Evolutionary conservation across 2,329 filamentous ascomycete species (phyloP), one percentile per base, ranked within the genome.

Genomic region (Hymenoscyphus occultus): DNA sequence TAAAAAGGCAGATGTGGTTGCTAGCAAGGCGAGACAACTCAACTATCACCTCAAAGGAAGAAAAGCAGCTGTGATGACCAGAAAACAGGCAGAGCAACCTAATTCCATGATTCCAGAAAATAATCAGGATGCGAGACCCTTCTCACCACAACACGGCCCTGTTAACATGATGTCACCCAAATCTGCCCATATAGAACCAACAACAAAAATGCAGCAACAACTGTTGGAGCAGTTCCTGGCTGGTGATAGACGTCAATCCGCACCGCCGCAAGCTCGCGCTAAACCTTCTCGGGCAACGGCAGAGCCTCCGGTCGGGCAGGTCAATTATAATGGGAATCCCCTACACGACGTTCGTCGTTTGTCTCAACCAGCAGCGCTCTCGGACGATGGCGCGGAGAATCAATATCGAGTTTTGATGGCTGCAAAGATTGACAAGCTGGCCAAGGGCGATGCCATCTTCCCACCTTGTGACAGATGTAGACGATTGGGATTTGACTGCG

Each of bases 381-480:
- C 70, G 9, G 72, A 73, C 45, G 72, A 73, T 58, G 71, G 69
- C 1, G 66, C 59, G 7, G 72, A 74, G 64, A 69, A 68, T 14
- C 72, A 72, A 14, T 86, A 81, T 77, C 86, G 86, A 67, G 76
- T 84, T 6, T 81, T 91, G 64, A 91, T 94, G 79, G 86, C 90
- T 10, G 81, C 89, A 48, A 86, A 88, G 65, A 91, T 94, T 78
- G 92, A 96, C 71, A 86, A 87, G 60, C 78, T 96, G 3, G 81
- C 84, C 59, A 88, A 90, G 59, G 91, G 91, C 3, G 90, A 92
- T 63, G 81, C 85, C 5, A 90, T 96, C 59, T 78, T 86, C n/a
- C 93, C 92, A 10, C 91, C 92, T 0, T 96, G 92, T 74, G 93
- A 96, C 75, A 83, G 92, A 45, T 96, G 92, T 75, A 84, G 92